Evolutionary conservation across 2,329 filamentous ascomycete species (phyloP), one percentile per base, ranked within the genome.

Genomic region (Aureobasidium pullulans): DNA sequence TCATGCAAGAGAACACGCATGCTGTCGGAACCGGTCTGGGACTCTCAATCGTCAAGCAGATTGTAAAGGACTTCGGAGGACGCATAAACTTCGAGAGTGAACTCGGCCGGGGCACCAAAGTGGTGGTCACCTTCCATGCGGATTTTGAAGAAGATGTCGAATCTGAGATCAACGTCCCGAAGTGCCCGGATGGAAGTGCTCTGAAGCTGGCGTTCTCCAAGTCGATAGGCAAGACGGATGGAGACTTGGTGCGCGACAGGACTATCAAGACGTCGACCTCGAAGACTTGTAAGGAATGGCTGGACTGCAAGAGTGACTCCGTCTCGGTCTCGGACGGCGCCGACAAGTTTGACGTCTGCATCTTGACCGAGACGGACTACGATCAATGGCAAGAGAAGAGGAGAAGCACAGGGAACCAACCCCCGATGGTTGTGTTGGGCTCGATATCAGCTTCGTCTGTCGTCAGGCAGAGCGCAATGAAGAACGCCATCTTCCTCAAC

Each of bases 11-110:
- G 49, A 65, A 72, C 49, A 62, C 67, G 0, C 64, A 70, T 23
- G 62, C 69, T 8, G 60, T 66, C 10, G 71, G 71, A 8, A 72
- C 70, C 7, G 71, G 71, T 1, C 64, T 73, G 6, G 71, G 71
- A 7, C 63, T 73, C 13, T 66, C 63, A 29, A 71, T 73, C 44
- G 70, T 72, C 28, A 67, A 68, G 31, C 63, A 67, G 10, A 63
- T 73, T 8, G 66, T 68, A 3, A 62, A 66, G 9, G 61, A 65
- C 9, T 59, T 72, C 9, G 61, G 60, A 6, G 70, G 65, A 3
- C 62, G 59, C 3, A 66, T 72, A n/a, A 29, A 64, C 1, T 62
- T 71, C 2, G 59, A 67, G 10, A 71, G 68, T 62, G 63, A 66
- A 40, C 43, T 62, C 2, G 64, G 61, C 8, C 61, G 65, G 39